phyloP scores from a whole-genome alignment of 148 eudicot species.

The Camellia lanceoleosa region DNA sequence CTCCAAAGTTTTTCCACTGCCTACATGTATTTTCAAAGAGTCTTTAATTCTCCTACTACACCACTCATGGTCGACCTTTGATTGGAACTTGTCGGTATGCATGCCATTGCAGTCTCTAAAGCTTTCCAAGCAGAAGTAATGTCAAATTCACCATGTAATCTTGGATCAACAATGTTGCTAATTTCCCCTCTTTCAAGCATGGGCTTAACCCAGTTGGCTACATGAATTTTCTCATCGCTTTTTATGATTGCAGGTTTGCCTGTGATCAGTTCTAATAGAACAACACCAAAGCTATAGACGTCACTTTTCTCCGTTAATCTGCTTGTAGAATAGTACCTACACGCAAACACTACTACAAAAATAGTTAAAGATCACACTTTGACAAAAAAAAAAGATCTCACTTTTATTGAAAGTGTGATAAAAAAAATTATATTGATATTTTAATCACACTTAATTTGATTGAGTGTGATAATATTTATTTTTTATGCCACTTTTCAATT shows the following conservation, averaged over 20 bases:
- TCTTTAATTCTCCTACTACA: neutral
- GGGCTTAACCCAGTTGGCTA: neutral
- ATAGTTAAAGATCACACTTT: too few relatives aligned
- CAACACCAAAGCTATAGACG: conserved; percentile 12
- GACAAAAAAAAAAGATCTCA: too few relatives aligned
- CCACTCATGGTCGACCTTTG: neutral
- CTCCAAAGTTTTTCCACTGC: neutral
- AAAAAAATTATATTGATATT: too few relatives aligned
- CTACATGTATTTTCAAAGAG: neutral
- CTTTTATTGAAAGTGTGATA: too few relatives aligned
- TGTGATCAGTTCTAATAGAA: conserved; percentile 11
- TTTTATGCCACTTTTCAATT: too few relatives aligned
- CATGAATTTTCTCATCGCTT: neutral
- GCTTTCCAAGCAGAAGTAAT: neutral
- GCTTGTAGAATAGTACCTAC: neutral
- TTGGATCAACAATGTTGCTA: neutral
- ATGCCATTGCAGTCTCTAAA: conserved; percentile 5
- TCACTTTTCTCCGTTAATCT: conserved; percentile 5
- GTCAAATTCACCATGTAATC: neutral
- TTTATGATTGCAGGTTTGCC: neutral
- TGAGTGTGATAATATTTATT: too few relatives aligned
- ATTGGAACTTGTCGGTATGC: neutral
- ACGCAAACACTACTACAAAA: too few relatives aligned
- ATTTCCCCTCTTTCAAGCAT: conserved; percentile 7
- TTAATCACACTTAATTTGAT: too few relatives aligned